phyloP scores from a whole-genome alignment of 2,329 filamentous ascomycete genomes.

The Coleophoma cylindrospora region DNA sequence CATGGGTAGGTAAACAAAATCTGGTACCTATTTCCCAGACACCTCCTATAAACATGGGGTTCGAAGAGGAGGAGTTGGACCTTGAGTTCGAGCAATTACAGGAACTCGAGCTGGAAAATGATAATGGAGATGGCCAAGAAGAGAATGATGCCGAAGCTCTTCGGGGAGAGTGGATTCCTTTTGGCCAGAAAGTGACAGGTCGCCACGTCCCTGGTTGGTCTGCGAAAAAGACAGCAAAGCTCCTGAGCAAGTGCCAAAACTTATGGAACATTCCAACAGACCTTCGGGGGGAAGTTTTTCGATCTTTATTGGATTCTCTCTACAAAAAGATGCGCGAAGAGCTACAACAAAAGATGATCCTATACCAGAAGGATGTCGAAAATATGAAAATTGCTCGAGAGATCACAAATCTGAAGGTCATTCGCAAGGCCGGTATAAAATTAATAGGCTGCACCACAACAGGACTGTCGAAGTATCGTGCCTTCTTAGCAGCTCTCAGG shows the following conservation, averaged over 20 bases:
- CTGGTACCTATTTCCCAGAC: slow-evolving; percentile 16
- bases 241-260: slow-evolving; percentile 11
- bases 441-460: slow-evolving; percentile 51
- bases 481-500: slow-evolving; percentile 52
- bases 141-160: slow-evolving; percentile 17
- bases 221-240: slow-evolving; percentile 12
- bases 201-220: slow-evolving; percentile 4
- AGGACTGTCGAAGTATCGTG: slow-evolving; percentile 64
- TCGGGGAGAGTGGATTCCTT: slow-evolving; percentile 16
- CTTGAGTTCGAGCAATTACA: slow-evolving; percentile 21
- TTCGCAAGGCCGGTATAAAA: slow-evolving; percentile 22
- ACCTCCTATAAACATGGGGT: slow-evolving; percentile 16
- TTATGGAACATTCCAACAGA: slow-evolving; percentile 20
- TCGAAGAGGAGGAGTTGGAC: slow-evolving; percentile 22
- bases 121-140: slow-evolving; percentile 5
- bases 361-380: slow-evolving; percentile 9
- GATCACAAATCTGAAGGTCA: slow-evolving; percentile 6
- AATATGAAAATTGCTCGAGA: slow-evolving; percentile 13
- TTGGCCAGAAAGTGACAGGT: slow-evolving; percentile 20
- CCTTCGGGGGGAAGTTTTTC: slow-evolving; percentile 23
- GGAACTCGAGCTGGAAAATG: slow-evolving; percentile 16
- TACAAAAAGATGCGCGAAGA: slow-evolving; percentile 10
- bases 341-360: neutral
- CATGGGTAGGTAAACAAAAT: slow-evolving; percentile 18
- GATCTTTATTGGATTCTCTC: slow-evolving; percentile 20